Evolutionary conservation across 495 filamentous ascomycete species (phyloP).

Genomic region (Neurospora sp.): DNA sequence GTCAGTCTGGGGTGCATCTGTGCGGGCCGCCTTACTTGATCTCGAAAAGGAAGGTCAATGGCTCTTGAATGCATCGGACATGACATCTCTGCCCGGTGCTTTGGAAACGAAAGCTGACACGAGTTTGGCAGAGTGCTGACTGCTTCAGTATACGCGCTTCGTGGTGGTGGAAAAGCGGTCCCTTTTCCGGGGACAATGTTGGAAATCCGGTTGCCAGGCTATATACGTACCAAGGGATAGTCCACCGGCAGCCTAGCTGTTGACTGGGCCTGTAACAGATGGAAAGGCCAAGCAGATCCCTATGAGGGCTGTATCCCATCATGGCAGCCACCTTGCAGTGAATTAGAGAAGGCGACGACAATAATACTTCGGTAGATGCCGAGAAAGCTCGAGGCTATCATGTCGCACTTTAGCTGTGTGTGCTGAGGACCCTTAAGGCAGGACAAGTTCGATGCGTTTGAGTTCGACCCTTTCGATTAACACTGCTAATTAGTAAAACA

Average conservation of each 20-base stretch:
- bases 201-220: slow-evolving; percentile 5
- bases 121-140: slow-evolving; percentile 1
- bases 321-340: neutral
- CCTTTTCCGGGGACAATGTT: slow-evolving; percentile 17
- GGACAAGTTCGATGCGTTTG: neutral
- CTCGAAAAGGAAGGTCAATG: slow-evolving; percentile 22
- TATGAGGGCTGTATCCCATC: neutral
- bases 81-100: slow-evolving; percentile 9
- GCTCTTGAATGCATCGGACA: slow-evolving; percentile 3
- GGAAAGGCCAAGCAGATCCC: neutral
- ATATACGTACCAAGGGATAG: neutral
- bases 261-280: no score
- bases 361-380: neutral
- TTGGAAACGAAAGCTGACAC: slow-evolving; percentile 4
- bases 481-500: neutral
- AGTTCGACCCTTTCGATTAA: neutral
- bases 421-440: neutral
- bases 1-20: slow-evolving; percentile 15
- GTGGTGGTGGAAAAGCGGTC: slow-evolving; percentile 24
- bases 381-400: neutral
- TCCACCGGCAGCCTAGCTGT: neutral
- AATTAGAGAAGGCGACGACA: neutral
- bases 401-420: neutral
- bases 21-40: slow-evolving; percentile 5
- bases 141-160: neutral